A percentile compares a stretch with the other conserved stretches of the same genome.
Conservation (phyloP, 768 basidiomycete species). For the Calocera cornea region DNA sequence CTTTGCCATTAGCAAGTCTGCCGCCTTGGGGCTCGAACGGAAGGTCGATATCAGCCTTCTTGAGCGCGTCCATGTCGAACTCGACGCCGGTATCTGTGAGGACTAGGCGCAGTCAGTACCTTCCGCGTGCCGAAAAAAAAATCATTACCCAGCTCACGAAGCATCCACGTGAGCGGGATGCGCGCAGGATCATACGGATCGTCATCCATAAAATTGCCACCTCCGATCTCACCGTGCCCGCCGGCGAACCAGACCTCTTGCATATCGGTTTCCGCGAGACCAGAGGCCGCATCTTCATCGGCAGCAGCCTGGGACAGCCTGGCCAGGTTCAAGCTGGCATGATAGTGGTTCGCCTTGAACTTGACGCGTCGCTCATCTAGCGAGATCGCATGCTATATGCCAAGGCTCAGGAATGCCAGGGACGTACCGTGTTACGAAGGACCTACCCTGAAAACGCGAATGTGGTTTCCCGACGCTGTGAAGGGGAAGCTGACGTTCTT, state of each 20-base stretch:
- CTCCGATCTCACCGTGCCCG: slow-evolving; percentile 7
- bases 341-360: slow-evolving; percentile 31
- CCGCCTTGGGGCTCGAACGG: not conserved
- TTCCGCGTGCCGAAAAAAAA: not conserved
- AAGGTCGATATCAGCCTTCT: not conserved
- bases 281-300: not conserved
- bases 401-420: not conserved
- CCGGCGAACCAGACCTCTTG: slow-evolving; percentile 15
- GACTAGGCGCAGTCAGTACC: not conserved
- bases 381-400: slow-evolving; percentile 44
- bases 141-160: not conserved
- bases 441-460: slow-evolving; percentile 14
- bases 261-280: not conserved
- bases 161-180: not conserved
- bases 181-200: not conserved
- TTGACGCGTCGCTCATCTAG: slow-evolving; percentile 59
- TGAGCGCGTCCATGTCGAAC: not conserved
- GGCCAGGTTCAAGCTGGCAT: slow-evolving; percentile 3
- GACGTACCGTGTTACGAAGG: not conserved
- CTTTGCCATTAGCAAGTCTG: not conserved
- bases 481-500: slow-evolving; percentile 17
- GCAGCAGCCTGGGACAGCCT: not conserved
- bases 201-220: not conserved
- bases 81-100: not conserved
- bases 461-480: slow-evolving; percentile 12